Conservation (phyloP, 2,329 filamentous ascomycete genomes). For the Botrytis elliptica region DNA sequence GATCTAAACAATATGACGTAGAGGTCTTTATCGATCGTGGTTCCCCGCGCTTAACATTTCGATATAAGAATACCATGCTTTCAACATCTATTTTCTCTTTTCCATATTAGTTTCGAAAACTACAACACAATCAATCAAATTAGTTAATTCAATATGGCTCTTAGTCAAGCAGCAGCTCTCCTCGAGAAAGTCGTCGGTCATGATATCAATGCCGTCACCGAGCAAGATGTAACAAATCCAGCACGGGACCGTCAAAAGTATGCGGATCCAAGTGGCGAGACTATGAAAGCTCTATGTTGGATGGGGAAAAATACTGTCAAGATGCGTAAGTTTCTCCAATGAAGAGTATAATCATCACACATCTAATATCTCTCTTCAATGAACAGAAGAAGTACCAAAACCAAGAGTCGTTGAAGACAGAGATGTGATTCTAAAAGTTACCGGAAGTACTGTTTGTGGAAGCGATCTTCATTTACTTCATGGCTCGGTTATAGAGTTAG, state of each 20-base stretch:
- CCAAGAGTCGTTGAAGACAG: constrained; percentile 70
- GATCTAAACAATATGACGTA: constrained; percentile 3
- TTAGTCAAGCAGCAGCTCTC: constrained; percentile 65
- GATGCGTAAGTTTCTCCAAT: constrained; percentile 48
- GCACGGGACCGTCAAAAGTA: constrained; percentile 48
- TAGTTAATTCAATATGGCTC: constrained; percentile 47
- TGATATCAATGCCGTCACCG: constrained; percentile 59
- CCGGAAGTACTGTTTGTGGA: constrained; percentile 41
- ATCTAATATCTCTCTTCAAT: neutral
- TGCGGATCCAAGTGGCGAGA: constrained; percentile 53
- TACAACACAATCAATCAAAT: neutral
- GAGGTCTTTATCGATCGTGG: neutral
- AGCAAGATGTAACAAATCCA: constrained; percentile 71
- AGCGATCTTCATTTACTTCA: constrained; percentile 42
- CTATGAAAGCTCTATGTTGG: constrained; percentile 81
- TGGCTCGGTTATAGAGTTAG: constrained; percentile 45
- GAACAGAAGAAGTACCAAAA: constrained; percentile 60
- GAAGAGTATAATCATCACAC: constrained; percentile 1
- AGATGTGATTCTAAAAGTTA: constrained; percentile 81
- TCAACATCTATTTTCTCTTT: neutral
- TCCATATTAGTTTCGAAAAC: neutral
- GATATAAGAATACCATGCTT: neutral
- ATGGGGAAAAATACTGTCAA: constrained; percentile 77
- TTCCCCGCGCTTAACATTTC: neutral
- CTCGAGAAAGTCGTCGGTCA: constrained; percentile 69